A percentile compares a stretch with the other conserved stretches of the same genome.
phyloP scores from a whole-genome alignment of 169 alveolate species.

The Theileria annulata region DNA sequence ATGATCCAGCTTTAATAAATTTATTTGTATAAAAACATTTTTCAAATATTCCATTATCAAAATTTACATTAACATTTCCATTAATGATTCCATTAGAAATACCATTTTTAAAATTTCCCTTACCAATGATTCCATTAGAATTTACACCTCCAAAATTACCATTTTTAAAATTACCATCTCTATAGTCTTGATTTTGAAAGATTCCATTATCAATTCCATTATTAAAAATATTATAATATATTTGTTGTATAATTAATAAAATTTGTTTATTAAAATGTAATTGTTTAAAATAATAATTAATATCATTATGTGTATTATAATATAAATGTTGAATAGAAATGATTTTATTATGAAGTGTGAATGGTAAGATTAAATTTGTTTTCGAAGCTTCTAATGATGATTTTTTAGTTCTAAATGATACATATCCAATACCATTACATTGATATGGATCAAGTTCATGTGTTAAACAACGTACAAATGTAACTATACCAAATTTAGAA shows the following conservation, averaged over 20 bases:
- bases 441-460: slow-evolving; percentile 87
- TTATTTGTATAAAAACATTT: slow-evolving; percentile 69
- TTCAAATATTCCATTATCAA: slow-evolving; percentile 65
- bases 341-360: slow-evolving; percentile 53
- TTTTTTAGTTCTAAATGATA: slow-evolving; percentile 72
- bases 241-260: slow-evolving; percentile 66
- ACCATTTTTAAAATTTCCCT: too few relatives aligned
- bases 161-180: too few relatives aligned
- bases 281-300: slow-evolving; percentile 68
- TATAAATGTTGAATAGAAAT: slow-evolving; percentile 78
- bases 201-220: slow-evolving; percentile 55
- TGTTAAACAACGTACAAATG: slow-evolving; percentile 77
- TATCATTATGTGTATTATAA: slow-evolving; percentile 74
- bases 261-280: slow-evolving; percentile 70
- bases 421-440: slow-evolving; percentile 80
- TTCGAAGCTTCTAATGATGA: slow-evolving; percentile 57
- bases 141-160: too few relatives aligned
- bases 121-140: too few relatives aligned
- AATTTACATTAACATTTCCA: too few relatives aligned
- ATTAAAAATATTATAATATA: slow-evolving; percentile 60
- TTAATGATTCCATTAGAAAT: too few relatives aligned
- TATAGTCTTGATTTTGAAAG: too few relatives aligned
- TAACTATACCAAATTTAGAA: slow-evolving; percentile 81
- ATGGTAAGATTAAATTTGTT: slow-evolving; percentile 55
- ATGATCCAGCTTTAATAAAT: slow-evolving; percentile 70